Conservation (phyloP, 2,329 filamentous ascomycete species). For the Colletotrichum sp. region DNA sequence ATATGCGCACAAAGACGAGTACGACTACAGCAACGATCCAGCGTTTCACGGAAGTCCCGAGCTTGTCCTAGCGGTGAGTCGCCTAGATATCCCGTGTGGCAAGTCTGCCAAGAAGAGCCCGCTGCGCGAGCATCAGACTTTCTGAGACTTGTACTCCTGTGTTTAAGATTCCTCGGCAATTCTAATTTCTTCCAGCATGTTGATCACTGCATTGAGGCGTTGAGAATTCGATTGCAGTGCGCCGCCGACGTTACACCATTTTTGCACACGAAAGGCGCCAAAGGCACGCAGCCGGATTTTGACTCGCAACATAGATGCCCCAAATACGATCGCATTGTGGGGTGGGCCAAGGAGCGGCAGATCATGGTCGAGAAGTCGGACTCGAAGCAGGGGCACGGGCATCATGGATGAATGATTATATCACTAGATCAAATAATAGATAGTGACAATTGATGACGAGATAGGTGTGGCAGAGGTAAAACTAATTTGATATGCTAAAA, state of each 20-base stretch:
- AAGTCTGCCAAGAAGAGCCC: neutral
- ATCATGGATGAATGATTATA: neutral
- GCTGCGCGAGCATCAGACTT: neutral
- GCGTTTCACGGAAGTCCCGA: conserved; percentile 1
- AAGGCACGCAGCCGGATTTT: conserved; percentile 7
- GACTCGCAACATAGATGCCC: conserved; percentile 8
- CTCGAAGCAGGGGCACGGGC: neutral
- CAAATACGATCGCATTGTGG: conserved; percentile 4
- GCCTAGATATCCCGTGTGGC: neutral
- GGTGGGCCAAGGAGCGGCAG: conserved; percentile 1
- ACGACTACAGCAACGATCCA: conserved; percentile 1
- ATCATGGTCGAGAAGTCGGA: neutral
- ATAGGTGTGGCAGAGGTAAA: neutral
- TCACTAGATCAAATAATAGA: accelerated
- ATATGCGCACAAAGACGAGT: neutral
- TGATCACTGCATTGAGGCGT: conserved; percentile 10
- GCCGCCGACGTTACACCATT: conserved; percentile 1
- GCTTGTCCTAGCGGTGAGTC: conserved; percentile 1
- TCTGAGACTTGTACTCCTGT: neutral
- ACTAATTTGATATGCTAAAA: neutral
- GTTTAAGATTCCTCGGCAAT: neutral
- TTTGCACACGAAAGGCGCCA: neutral
- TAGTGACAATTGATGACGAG: neutral
- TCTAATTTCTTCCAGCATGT: neutral
- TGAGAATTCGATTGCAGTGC: neutral